phyloP scores from a whole-genome alignment of 2,329 filamentous ascomycete genomes.

The Tympanopsis confertula region DNA sequence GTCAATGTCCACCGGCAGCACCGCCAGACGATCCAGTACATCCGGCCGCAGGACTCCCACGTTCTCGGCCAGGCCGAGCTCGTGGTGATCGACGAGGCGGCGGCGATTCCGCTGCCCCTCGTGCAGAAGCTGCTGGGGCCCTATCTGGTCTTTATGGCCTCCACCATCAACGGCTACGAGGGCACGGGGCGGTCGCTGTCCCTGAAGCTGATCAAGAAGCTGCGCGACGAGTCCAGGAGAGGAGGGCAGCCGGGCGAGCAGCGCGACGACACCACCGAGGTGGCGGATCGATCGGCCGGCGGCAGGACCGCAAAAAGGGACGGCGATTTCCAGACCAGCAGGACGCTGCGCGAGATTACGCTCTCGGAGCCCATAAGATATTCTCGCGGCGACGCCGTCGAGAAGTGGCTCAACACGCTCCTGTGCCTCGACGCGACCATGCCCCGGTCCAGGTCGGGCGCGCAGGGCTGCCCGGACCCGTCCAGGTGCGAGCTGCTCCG shows the following conservation, averaged over 20 bases:
- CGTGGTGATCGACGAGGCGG: slow-evolving; percentile 92
- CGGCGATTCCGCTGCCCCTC: slow-evolving; percentile 84
- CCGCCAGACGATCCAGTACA: slow-evolving; percentile 96
- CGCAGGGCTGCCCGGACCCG: slow-evolving; percentile 77
- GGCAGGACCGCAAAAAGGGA: slow-evolving; percentile 55
- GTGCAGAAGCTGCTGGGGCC: slow-evolving; percentile 91
- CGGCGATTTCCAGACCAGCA: slow-evolving; percentile 47
- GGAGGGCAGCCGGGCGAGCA: slow-evolving; percentile 40
- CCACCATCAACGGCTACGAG: slow-evolving; percentile 97
- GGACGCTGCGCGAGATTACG: slow-evolving; percentile 82
- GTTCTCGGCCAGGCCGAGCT: slow-evolving; percentile 90
- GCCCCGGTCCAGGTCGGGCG: slow-evolving; percentile 62
- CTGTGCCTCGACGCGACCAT: slow-evolving; percentile 89
- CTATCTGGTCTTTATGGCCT: slow-evolving; percentile 97
- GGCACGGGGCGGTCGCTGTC: slow-evolving; percentile 91
- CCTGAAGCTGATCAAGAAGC: slow-evolving; percentile 90
- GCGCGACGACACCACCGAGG: slow-evolving; percentile 44
- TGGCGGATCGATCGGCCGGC: slow-evolving; percentile 70
- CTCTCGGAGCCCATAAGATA: slow-evolving; percentile 92
- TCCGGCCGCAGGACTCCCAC: slow-evolving; percentile 90
- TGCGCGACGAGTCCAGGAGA: slow-evolving; percentile 79
- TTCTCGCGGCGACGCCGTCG: slow-evolving; percentile 76
- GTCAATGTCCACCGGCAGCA: slow-evolving; percentile 94
- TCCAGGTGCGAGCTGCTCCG: slow-evolving; percentile 82
- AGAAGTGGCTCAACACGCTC: slow-evolving; percentile 91